Base-by-base conservation (phyloP, 768 basidiomycete species). In the Hericium rajendrae region DNA sequence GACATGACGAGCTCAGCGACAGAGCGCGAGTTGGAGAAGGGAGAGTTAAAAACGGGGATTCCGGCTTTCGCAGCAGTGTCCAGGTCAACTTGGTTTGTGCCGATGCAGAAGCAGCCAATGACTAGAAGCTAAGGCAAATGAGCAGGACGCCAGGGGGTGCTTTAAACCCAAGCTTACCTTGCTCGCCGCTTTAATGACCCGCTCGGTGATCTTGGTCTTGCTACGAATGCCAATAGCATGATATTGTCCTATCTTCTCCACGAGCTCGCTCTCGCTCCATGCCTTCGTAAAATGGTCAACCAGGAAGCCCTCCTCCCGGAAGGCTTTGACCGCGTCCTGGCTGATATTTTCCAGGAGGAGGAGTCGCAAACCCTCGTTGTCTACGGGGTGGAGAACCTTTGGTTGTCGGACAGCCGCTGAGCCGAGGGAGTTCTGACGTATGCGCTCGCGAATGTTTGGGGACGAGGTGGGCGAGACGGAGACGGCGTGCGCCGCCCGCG, bases 21-120 rank as follows among this genome's bases (percentile, higher is more conserved):
- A 1, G 97, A 98, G 64, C 97, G 91, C 37, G 97, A 98, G 77
- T 97, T 98, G 68, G 92, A 94, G 74, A 94, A 95, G 38, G 97
- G 97, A 6, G 97, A 98, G 72, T 99, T 99, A 80, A 99, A 99
- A 56, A 99, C 95, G 28, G 95, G 92, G 62, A 99, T 88, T 58
- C 97, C 97, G 54, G 89, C 83, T 55, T 82, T 82, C 38, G 88
- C 84, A 24, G 94, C 93, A 2, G 88, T 83, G 52, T 69, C 59
- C 49, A 99, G 84, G 69, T 97, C 94, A 62, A 98, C 97, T 72
- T 98, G 97, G 72, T 98, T 98, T 54, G 92, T 94, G 53, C 97
- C 97, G 62, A 99, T 99, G 74, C 97, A 99, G 81, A 99, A 99
- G 72, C 97, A 99, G 11, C 97, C 95, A 61, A 98, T 92, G 67